These are phyloP conservation scores for Pseudonectria buxi DNA, from an alignment of 2,329 filamentous ascomycete genomes.

Conservation along the genomic window DNA sequence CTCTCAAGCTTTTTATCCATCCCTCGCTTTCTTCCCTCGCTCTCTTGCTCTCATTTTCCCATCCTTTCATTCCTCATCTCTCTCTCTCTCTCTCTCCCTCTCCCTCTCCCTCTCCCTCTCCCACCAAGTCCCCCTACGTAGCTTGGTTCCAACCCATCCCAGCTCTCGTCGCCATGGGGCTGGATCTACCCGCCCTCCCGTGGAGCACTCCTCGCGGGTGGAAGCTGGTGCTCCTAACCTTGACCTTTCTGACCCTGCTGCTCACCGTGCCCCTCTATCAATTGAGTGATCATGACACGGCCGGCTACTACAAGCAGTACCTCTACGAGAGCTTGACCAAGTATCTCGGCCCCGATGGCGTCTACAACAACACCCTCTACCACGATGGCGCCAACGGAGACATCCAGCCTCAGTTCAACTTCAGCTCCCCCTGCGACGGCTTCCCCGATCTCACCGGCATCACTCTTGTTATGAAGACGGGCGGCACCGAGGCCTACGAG, in stretches of 20 bases:
- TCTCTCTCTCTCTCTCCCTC: slow-evolving; percentile 1
- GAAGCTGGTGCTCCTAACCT: slow-evolving; percentile 21
- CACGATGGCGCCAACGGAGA: slow-evolving; percentile 27
- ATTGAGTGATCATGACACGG: slow-evolving; percentile 19
- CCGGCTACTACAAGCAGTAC: slow-evolving; percentile 18
- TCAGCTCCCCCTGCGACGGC: slow-evolving; percentile 31
- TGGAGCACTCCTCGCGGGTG: slow-evolving; percentile 23
- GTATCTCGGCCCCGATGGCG: slow-evolving; percentile 23
- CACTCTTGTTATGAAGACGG: slow-evolving; percentile 52
- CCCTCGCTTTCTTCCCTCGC: background rate
- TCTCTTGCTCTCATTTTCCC: slow-evolving; percentile 1
- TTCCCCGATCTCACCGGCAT: slow-evolving; percentile 39
- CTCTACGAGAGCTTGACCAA: slow-evolving; percentile 25
- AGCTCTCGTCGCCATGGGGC: slow-evolving; percentile 13
- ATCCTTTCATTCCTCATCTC: slow-evolving; percentile 2
- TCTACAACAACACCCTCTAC: slow-evolving; percentile 35
- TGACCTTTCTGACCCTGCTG: slow-evolving; percentile 21
- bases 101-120: slow-evolving; percentile 1
- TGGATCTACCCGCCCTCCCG: slow-evolving; percentile 16
- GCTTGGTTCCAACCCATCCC: slow-evolving; percentile 6
- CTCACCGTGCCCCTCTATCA: slow-evolving; percentile 26
- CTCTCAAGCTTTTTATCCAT: background rate
- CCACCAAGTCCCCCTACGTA: background rate
- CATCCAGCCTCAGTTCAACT: slow-evolving; percentile 30
- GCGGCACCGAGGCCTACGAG: slow-evolving; percentile 48